A percentile compares a stretch with the other conserved stretches of the same genome.
phyloP scores from a whole-genome alignment of 345 rosid species.

The Eucalyptus shirleyi region DNA sequence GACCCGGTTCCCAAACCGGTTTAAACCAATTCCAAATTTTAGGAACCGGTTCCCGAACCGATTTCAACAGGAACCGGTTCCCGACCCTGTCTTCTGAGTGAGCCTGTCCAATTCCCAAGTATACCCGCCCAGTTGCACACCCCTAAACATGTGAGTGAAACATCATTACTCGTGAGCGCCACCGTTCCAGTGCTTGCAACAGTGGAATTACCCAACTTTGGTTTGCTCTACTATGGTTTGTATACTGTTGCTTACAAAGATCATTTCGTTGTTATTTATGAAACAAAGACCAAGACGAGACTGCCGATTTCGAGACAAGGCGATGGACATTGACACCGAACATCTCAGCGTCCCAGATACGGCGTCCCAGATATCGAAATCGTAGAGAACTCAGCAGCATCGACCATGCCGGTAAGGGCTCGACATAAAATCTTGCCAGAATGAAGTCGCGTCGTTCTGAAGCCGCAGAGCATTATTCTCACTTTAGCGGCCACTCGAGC shows the following conservation, averaged over 20 bases:
- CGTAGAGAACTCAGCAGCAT: too few relatives aligned
- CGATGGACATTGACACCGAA: slow-evolving; percentile 91
- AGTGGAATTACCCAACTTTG: background rate
- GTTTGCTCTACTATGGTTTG: background rate
- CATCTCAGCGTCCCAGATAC: slow-evolving; percentile 93
- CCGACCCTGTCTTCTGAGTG: too few relatives aligned
- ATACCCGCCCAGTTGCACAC: too few relatives aligned
- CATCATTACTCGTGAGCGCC: background rate
- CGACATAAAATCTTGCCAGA: accelerated
- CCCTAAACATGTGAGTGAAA: too few relatives aligned
- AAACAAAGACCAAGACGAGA: slow-evolving; percentile 65
- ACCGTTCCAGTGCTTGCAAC: background rate
- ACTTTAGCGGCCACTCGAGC: background rate
- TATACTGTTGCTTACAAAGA: background rate
- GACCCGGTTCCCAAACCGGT: accelerated
- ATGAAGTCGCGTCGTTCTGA: background rate
- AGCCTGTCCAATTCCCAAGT: accelerated
- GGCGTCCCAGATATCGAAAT: slow-evolving; percentile 50
- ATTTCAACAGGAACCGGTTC: accelerated
- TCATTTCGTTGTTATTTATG: background rate
- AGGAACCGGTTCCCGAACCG: accelerated
- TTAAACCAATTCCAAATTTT: too few relatives aligned
- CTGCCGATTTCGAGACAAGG: slow-evolving; percentile 75
- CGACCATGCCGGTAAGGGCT: too few relatives aligned
- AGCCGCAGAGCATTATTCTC: background rate